Conservation (phyloP, 192 early-diverging fungal species). For the Podila epicladia region DNA sequence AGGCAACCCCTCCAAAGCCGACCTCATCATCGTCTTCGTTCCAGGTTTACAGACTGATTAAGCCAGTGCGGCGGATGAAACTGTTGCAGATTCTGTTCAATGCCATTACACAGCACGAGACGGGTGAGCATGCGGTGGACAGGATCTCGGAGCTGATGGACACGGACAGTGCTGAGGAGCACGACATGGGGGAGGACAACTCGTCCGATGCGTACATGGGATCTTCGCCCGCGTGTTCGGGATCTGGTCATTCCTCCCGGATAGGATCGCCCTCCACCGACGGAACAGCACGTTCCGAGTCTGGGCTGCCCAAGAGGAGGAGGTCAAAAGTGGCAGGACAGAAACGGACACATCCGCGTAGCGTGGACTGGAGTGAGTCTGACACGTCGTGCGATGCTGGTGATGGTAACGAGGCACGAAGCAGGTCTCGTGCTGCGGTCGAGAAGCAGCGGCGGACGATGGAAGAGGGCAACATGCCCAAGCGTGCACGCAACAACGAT, state of each 20-base stretch:
- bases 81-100: constrained; percentile 37
- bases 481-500: constrained; percentile 38
- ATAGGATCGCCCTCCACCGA: too few relatives aligned
- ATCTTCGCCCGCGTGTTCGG: too few relatives aligned
- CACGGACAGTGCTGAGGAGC: background rate
- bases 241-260: too few relatives aligned
- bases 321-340: too few relatives aligned
- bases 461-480: constrained; percentile 12
- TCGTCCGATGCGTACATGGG: too few relatives aligned
- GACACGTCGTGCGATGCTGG: background rate
- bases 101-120: constrained; percentile 19
- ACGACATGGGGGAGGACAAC: background rate
- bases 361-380: too few relatives aligned
- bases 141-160: background rate
- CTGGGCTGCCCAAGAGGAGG: too few relatives aligned
- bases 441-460: background rate
- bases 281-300: too few relatives aligned
- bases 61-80: constrained; percentile 42
- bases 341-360: too few relatives aligned
- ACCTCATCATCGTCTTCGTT: constrained; percentile 13
- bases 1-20: background rate
- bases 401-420: constrained; percentile 9
- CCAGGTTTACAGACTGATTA: constrained; percentile 45
- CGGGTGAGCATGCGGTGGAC: background rate
- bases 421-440: background rate